Conservation (phyloP, 2,329 filamentous ascomycete genomes). For the Scorias spongiosa region DNA sequence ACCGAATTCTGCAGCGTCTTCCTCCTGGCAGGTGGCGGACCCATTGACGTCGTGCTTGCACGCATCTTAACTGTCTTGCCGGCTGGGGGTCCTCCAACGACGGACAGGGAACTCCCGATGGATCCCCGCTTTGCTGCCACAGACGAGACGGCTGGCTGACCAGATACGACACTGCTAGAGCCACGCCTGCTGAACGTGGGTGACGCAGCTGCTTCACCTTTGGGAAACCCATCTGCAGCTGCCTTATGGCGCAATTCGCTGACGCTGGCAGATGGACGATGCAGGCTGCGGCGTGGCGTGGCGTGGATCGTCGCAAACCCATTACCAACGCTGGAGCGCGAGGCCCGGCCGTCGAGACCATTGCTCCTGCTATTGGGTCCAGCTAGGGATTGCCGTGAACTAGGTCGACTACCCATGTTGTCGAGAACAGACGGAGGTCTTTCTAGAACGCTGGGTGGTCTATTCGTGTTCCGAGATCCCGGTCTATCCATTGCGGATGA, state of each 20-base stretch:
- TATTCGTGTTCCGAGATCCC: background rate
- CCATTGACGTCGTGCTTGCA: background rate
- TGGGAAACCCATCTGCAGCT: constrained; percentile 9
- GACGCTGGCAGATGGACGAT: constrained; percentile 13
- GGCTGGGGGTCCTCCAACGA: background rate
- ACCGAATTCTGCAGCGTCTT: constrained; percentile 9
- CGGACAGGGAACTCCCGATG: background rate
- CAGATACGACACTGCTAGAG: background rate
- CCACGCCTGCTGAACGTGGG: background rate
- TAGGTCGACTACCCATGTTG: constrained; percentile 23
- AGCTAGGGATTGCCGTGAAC: constrained; percentile 28
- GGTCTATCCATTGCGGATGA: constrained; percentile 4
- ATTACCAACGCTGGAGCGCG: constrained; percentile 56
- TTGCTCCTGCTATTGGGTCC: background rate
- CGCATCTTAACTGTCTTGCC: background rate
- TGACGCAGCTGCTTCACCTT: background rate
- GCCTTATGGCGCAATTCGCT: constrained; percentile 19
- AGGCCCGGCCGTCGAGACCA: constrained; percentile 29
- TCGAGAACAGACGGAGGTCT: constrained; percentile 4
- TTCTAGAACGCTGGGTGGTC: constrained; percentile 3
- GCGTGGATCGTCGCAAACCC: constrained; percentile 24
- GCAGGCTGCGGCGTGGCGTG: constrained; percentile 7
- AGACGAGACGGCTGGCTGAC: too few species aligned
- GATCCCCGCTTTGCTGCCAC: background rate
- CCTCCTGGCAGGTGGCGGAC: constrained; percentile 5